These are phyloP conservation scores for Peronospora farinosa DNA, from an alignment of 352 stramenopile species.

Conservation along the genomic window DNA sequence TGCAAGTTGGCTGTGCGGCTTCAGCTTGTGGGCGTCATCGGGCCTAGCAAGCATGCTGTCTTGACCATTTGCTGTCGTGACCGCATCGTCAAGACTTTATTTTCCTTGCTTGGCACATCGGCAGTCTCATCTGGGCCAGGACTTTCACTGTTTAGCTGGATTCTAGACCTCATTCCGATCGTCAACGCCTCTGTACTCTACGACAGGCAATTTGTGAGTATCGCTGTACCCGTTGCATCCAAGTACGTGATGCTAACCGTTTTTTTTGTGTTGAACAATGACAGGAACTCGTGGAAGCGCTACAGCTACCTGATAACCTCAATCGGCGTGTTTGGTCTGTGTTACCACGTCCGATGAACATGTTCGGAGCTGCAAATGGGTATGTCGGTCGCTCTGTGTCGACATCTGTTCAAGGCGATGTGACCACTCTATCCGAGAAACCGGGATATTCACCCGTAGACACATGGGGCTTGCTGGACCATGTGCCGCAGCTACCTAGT, in stretches of 20 bases:
- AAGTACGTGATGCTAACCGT: neutral
- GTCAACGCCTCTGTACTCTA: constrained; percentile 69
- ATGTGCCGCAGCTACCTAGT: constrained; percentile 63
- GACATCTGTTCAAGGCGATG: constrained; percentile 25
- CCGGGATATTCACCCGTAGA: constrained; percentile 44
- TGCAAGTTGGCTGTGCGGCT: constrained; percentile 73
- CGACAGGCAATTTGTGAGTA: constrained; percentile 70
- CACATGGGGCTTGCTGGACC: constrained; percentile 70
- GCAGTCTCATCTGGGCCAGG: constrained; percentile 47
- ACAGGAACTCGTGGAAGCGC: constrained; percentile 62
- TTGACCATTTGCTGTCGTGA: constrained; percentile 81
- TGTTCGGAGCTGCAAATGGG: constrained; percentile 25
- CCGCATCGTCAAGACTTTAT: constrained; percentile 78
- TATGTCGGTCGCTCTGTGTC: constrained; percentile 15
- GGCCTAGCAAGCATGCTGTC: constrained; percentile 65
- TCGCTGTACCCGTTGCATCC: neutral
- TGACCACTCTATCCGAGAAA: constrained; percentile 18
- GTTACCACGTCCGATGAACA: constrained; percentile 46
- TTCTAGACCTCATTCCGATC: constrained; percentile 77
- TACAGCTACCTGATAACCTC: constrained; percentile 51
- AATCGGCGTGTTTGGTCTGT: constrained; percentile 65
- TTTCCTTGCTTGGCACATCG: constrained; percentile 68
- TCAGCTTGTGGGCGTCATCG: constrained; percentile 70
- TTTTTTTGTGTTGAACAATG: constrained; percentile 11
- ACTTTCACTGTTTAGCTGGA: constrained; percentile 82